Evolutionary conservation across 257 asterid species (phyloP).

Genomic region (Rubia yunnanensis): DNA sequence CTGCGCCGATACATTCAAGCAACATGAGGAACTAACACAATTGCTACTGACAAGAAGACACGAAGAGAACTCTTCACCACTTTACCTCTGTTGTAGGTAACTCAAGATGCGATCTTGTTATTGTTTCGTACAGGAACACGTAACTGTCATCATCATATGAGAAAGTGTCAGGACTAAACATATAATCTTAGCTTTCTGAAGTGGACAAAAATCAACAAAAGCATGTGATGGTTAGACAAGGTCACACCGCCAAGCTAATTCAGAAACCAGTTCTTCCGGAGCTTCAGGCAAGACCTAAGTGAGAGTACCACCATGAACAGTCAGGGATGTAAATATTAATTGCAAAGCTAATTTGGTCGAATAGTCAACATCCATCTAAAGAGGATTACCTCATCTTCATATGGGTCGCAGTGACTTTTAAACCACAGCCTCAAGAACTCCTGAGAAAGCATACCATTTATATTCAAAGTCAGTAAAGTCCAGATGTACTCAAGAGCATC

Average conservation of each 20-base stretch:
- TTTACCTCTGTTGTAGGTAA: constrained; percentile 50
- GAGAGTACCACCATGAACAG: constrained; percentile 10
- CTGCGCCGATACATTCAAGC: constrained; percentile 32
- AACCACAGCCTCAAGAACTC: constrained; percentile 97
- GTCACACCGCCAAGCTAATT: constrained; percentile 82
- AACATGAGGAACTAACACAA: constrained; percentile 7
- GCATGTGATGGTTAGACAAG: not conserved
- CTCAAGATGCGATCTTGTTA: constrained; percentile 60
- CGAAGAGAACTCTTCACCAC: not conserved
- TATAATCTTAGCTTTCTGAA: not conserved
- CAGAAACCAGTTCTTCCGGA: constrained; percentile 79
- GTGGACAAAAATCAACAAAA: not conserved
- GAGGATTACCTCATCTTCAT: constrained; percentile 64
- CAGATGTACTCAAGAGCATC: not conserved
- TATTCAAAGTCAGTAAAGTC: constrained; percentile 13
- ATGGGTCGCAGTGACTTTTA: constrained; percentile 81
- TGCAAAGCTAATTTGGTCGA: not conserved
- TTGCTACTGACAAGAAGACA: not conserved
- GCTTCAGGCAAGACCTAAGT: constrained; percentile 84
- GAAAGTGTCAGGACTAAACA: constrained; percentile 1
- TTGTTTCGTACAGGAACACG: constrained; percentile 72
- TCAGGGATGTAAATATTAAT: not conserved
- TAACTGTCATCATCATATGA: constrained; percentile 43
- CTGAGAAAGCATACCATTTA: constrained; percentile 30
- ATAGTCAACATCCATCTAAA: not conserved